phyloP scores from a whole-genome alignment of 2,329 filamentous ascomycete species.

The Drechslerella dactyloides region DNA sequence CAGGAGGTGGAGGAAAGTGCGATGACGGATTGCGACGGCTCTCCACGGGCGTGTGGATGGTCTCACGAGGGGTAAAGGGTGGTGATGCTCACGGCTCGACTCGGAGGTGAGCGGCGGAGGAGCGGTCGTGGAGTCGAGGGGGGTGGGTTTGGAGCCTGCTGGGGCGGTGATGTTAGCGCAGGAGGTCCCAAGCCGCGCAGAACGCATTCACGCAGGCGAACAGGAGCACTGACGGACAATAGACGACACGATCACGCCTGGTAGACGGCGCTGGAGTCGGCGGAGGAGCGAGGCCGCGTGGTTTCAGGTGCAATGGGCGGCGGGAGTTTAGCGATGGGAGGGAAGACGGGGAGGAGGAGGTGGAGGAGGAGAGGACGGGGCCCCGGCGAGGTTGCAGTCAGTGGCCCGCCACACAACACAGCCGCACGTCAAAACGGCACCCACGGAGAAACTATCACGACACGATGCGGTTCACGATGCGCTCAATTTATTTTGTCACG shows the following conservation, averaged over 20 bases:
- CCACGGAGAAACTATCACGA: not conserved
- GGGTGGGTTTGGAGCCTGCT: too few relatives aligned
- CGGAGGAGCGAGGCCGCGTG: not conserved
- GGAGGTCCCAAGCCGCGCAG: not conserved
- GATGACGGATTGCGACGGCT: not conserved
- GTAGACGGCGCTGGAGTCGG: conserved; percentile 5
- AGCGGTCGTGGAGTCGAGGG: not conserved
- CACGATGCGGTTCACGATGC: too few relatives aligned
- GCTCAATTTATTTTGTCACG: too few relatives aligned
- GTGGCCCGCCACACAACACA: conserved; percentile 1
- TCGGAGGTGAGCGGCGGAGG: not conserved
- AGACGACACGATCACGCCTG: not conserved
- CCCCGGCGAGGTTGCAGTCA: conserved; percentile 1
- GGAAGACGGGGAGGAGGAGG: conserved; percentile 24
- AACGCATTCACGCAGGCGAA: too few relatives aligned
- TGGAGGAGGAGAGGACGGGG: not conserved
- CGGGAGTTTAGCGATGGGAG: conserved; percentile 31
- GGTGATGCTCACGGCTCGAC: not conserved
- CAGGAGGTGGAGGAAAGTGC: conserved; percentile 27
- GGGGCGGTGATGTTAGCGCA: not conserved
- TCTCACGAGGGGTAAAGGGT: not conserved
- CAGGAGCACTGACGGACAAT: not conserved
- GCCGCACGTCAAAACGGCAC: not conserved
- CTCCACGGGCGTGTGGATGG: not conserved
- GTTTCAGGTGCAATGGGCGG: conserved; percentile 18